Percentiles rank a stretch among this genome's conserved stretches.
phyloP scores from a whole-genome alignment of 169 alveolate genomes.

The Cryptosporidium andersoni region DNA sequence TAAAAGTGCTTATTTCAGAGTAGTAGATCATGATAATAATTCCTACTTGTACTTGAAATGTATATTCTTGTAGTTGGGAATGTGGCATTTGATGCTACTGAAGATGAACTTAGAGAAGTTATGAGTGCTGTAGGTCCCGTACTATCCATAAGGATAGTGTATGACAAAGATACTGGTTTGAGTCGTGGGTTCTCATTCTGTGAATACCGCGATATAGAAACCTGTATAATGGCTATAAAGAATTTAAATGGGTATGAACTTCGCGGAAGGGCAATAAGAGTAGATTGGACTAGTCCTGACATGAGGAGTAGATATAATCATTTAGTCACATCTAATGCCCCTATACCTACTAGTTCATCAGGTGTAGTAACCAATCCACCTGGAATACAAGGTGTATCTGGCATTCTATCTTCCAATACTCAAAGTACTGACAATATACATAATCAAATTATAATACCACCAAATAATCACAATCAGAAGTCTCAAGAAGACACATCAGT shows the following conservation, averaged over 20 bases:
- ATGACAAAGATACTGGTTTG: constrained; percentile 76
- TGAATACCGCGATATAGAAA: constrained; percentile 77
- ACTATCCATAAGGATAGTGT: constrained; percentile 73
- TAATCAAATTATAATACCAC: constrained; percentile 6
- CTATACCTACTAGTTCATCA: constrained; percentile 6
- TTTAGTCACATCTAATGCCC: constrained; percentile 34
- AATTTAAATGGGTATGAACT: constrained; percentile 76
- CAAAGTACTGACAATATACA: constrained; percentile 4
- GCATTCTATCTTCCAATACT: constrained; percentile 23
- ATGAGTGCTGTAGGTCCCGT: constrained; percentile 75
- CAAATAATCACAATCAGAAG: constrained; percentile 19
- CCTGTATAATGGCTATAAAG: constrained; percentile 75
- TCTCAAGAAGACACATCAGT: constrained; percentile 23
- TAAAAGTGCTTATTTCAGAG: not conserved
- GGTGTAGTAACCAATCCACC: not conserved
- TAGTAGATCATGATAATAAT: not conserved
- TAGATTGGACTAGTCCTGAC: constrained; percentile 78
- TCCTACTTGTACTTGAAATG: not conserved
- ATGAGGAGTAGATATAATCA: constrained; percentile 70
- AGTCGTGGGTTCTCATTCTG: constrained; percentile 79
- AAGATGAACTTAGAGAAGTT: constrained; percentile 76
- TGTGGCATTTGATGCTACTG: constrained; percentile 78
- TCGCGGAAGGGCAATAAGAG: constrained; percentile 73
- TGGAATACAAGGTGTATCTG: constrained; percentile 12
- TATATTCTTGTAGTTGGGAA: constrained; percentile 70